These are phyloP conservation scores for Russula griseocarnosa DNA, from an alignment of 768 basidiomycete genomes.

Conservation along the genomic window DNA sequence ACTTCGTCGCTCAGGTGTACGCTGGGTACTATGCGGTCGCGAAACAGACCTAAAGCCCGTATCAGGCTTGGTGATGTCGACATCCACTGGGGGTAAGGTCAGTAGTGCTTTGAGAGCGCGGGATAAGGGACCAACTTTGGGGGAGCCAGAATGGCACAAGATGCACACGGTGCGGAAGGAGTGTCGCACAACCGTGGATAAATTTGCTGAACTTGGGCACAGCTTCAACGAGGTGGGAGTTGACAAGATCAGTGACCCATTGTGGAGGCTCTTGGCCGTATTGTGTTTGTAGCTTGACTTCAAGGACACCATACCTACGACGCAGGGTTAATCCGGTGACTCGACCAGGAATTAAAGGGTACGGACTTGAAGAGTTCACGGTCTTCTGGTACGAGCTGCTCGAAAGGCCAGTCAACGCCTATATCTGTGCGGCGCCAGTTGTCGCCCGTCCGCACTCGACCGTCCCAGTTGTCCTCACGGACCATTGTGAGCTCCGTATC, in stretches of 20 bases:
- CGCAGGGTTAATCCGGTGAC: slow-evolving; percentile 2
- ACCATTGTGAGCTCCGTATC: slow-evolving; percentile 95
- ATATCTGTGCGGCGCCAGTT: slow-evolving; percentile 97
- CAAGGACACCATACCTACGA: slow-evolving; percentile 80
- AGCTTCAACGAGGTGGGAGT: slow-evolving; percentile 92
- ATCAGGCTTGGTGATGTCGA: slow-evolving; percentile 90
- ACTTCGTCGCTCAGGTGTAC: slow-evolving; percentile 30
- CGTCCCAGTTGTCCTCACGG: slow-evolving; percentile 97
- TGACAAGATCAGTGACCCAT: slow-evolving; percentile 96
- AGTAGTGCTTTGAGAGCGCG: not conserved
- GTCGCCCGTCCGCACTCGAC: slow-evolving; percentile 61
- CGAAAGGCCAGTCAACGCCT: slow-evolving; percentile 89
- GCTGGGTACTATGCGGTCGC: slow-evolving; percentile 56
- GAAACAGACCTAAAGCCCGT: slow-evolving; percentile 65
- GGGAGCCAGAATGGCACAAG: slow-evolving; percentile 98
- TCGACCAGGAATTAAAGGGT: not conserved
- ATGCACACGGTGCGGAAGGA: slow-evolving; percentile 88
- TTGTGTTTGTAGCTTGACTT: slow-evolving; percentile 97
- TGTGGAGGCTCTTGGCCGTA: slow-evolving; percentile 91
- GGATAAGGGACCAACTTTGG: slow-evolving; percentile 56
- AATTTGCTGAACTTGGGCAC: slow-evolving; percentile 99
- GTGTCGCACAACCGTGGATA: slow-evolving; percentile 92
- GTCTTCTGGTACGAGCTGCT: slow-evolving; percentile 67
- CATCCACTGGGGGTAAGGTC: slow-evolving; percentile 63
- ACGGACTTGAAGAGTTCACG: slow-evolving; percentile 85